These are phyloP conservation scores for Fusarium camptoceras DNA, from an alignment of 2,329 filamentous ascomycete genomes.

Conservation along the genomic window DNA sequence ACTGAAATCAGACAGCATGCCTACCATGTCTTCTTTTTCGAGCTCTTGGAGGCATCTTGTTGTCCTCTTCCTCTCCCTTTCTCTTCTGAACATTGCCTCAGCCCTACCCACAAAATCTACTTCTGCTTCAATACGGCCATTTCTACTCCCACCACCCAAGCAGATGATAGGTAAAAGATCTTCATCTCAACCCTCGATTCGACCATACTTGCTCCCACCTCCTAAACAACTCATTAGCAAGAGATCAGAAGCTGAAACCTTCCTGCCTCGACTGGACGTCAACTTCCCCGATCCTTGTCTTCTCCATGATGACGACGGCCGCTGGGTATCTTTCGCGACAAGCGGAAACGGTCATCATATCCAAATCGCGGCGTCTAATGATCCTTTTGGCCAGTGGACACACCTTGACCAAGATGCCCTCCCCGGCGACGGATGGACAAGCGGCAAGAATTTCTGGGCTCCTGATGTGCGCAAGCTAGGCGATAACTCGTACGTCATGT, in stretches of 20 bases:
- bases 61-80: constrained; percentile 7
- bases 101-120: constrained; percentile 14
- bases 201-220: constrained; percentile 10
- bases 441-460: constrained; percentile 67
- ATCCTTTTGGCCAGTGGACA: constrained; percentile 61
- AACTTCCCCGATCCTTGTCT: constrained; percentile 69
- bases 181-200: not conserved
- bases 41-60: constrained; percentile 21
- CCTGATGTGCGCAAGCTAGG: constrained; percentile 67
- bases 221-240: constrained; percentile 20
- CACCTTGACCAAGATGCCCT: constrained; percentile 65
- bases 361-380: constrained; percentile 63
- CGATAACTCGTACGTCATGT: constrained; percentile 68
- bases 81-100: constrained; percentile 4
- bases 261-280: constrained; percentile 32
- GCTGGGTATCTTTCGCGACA: constrained; percentile 70
- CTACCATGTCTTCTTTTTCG: constrained; percentile 21
- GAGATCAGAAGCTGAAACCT: constrained; percentile 24
- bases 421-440: constrained; percentile 66
- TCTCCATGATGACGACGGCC: constrained; percentile 58
- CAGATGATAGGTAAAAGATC: not conserved
- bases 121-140: constrained; percentile 7
- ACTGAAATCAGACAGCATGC: constrained; percentile 8
- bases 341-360: constrained; percentile 62
- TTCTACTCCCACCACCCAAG: constrained; percentile 3